phyloP scores from a whole-genome alignment of 2,329 filamentous ascomycete genomes.

The Cordyceps militaris region DNA sequence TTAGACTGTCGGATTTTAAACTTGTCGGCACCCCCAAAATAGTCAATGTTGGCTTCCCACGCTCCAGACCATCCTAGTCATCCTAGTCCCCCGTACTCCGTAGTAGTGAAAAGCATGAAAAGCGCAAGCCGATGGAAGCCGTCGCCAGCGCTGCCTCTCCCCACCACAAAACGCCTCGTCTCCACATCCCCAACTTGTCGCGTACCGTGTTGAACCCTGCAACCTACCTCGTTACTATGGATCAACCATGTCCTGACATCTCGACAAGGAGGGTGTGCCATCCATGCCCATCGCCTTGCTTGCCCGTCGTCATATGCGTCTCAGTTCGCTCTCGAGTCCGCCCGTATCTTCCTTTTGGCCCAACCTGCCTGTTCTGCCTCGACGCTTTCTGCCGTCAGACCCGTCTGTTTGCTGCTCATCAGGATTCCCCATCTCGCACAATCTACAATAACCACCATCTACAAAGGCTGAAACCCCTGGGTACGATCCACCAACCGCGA shows the following conservation, averaged over 20 bases:
- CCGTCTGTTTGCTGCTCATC: background rate
- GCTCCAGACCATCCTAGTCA: no score
- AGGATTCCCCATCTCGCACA: background rate
- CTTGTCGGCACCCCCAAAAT: no score
- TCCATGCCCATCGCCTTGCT: background rate
- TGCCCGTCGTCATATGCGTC: background rate
- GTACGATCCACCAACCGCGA: background rate
- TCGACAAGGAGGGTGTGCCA: background rate
- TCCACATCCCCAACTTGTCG: background rate
- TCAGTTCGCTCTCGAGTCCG: no score
- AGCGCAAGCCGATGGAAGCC: slow-evolving; percentile 4
- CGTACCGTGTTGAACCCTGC: background rate
- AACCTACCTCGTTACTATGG: background rate
- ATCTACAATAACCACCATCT: background rate
- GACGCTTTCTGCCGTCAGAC: background rate
- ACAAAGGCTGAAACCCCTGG: background rate
- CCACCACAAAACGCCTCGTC: slow-evolving; percentile 10
- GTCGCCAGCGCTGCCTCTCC: background rate
- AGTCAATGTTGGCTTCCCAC: background rate
- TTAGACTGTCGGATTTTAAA: no score
- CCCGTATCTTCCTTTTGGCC: background rate
- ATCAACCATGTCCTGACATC: background rate
- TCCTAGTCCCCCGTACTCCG: no score
- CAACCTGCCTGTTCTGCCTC: background rate
- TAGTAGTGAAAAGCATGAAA: background rate